These are phyloP conservation scores for Populus tremula DNA, from an alignment of 345 rosid genomes.

Conservation along the genomic window DNA sequence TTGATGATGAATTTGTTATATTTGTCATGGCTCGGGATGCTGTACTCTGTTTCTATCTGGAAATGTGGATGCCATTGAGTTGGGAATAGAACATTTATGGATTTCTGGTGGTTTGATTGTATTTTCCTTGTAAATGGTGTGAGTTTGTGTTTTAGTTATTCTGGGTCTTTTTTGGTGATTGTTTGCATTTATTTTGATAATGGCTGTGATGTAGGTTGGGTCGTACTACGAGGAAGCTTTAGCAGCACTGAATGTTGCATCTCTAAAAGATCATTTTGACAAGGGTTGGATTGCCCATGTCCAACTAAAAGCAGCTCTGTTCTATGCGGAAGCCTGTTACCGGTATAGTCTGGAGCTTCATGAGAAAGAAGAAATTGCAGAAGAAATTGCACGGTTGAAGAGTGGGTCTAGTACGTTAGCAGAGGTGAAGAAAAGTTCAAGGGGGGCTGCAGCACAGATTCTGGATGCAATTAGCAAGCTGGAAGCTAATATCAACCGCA, in stretches of 20 bases:
- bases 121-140: background rate
- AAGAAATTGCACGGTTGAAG: slow-evolving; percentile 86
- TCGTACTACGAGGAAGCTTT: slow-evolving; percentile 91
- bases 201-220: slow-evolving; percentile 59
- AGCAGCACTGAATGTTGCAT: slow-evolving; percentile 59
- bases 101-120: background rate
- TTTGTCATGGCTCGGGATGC: background rate
- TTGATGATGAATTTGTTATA: background rate
- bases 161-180: background rate
- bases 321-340: slow-evolving; percentile 86
- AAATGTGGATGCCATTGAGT: background rate
- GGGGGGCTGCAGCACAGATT: slow-evolving; percentile 82
- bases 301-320: slow-evolving; percentile 82
- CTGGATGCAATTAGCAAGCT: slow-evolving; percentile 76
- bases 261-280: slow-evolving; percentile 94
- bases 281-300: slow-evolving; percentile 88
- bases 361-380: slow-evolving; percentile 92
- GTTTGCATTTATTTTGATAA: background rate
- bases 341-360: slow-evolving; percentile 82
- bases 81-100: background rate
- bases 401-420: slow-evolving; percentile 62
- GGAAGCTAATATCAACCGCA: slow-evolving; percentile 67
- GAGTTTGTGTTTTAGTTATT: background rate
- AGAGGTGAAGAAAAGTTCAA: slow-evolving; percentile 78
- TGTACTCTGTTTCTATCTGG: background rate